Evolutionary conservation across 1,139 yeast species (phyloP), one percentile per base, ranked within the genome.

Genomic region (Arxiozyma bovina): DNA sequence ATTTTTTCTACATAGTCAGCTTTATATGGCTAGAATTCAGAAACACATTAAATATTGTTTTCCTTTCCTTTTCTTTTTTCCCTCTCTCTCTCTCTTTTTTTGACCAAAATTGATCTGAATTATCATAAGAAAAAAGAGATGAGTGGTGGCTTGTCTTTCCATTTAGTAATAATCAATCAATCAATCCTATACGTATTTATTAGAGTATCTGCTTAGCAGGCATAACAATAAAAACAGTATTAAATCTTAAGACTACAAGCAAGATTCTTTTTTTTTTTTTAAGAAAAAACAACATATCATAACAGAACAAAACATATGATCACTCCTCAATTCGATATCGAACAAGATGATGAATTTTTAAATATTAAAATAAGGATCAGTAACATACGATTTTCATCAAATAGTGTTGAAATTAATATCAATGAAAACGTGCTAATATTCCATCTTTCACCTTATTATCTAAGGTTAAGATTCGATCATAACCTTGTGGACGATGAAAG

Each of bases 371-470:
- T 87, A 45, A 76, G 78, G 52, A 78, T 87, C 1, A 75, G 86
- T 0, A 86, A 82, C 61, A 74, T 85, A 55, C 75, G 89, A 54
- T 89, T 81, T 73, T 85, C 77, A 65, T 80, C 96, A 0, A 75
- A 80, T 21, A 80, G 80, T 41, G 75, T 91, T 21, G 96, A 90
- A 67, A 81, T 90, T 78, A 81, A 81, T 7, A 89, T 87, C 1
- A 85, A 87, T 45, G 80, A 79, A 21, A 82, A 84, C 50, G 70
- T 87, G 38, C 85, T 93, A 61, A 82, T 91, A 25, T 91, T 93
- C 70, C 81, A 94, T n/a, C 71, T 91, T 54, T 78, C 85, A 1
- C 99, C 99, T 2, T 93, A 93, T 70, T 93, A 91, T 65, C 74
- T 93, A 45, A 75, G 99, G 58, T 73, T 93, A 50, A 73, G 96